phyloP scores from a whole-genome alignment of 1,284 basidiomycete genomes.

The Naganishia cerealis region DNA sequence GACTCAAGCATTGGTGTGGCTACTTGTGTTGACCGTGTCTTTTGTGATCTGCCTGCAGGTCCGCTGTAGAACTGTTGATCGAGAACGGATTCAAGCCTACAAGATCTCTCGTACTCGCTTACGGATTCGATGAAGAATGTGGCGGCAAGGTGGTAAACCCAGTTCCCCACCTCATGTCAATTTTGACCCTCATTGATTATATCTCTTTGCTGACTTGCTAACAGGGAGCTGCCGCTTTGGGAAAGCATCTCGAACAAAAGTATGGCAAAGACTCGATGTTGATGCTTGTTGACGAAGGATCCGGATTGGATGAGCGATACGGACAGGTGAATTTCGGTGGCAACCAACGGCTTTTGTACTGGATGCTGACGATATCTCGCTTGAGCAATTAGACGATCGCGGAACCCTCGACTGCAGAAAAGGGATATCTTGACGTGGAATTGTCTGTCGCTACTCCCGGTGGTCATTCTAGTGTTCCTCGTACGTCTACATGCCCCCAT shows the following conservation, averaged over 20 bases:
- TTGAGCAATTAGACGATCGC: constrained; percentile 54
- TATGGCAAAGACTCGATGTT: constrained; percentile 65
- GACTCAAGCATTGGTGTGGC: too few relatives aligned
- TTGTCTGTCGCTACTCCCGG: constrained; percentile 62
- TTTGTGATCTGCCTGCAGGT: constrained; percentile 46
- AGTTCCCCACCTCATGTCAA: background rate
- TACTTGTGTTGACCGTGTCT: background rate
- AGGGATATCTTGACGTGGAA: constrained; percentile 64
- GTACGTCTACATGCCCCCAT: constrained; percentile 41
- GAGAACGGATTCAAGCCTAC: constrained; percentile 59
- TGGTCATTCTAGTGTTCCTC: constrained; percentile 68
- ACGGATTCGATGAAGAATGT: constrained; percentile 71
- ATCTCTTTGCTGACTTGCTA: background rate
- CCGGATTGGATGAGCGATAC: constrained; percentile 10
- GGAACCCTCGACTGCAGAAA: constrained; percentile 63
- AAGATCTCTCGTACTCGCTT: constrained; percentile 63
- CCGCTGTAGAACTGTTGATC: constrained; percentile 61
- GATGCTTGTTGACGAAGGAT: constrained; percentile 59
- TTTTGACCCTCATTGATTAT: background rate
- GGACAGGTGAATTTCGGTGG: constrained; percentile 57
- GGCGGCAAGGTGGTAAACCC: constrained; percentile 56
- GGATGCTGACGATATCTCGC: constrained; percentile 37
- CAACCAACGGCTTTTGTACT: constrained; percentile 64
- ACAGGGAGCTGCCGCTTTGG: constrained; percentile 63
- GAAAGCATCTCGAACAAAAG: constrained; percentile 57